A percentile compares a stretch with the other conserved stretches of the same genome.
These are phyloP conservation scores for Nitzschia palea DNA, from an alignment of 108 stramenopile species.

Conservation along the genomic window DNA sequence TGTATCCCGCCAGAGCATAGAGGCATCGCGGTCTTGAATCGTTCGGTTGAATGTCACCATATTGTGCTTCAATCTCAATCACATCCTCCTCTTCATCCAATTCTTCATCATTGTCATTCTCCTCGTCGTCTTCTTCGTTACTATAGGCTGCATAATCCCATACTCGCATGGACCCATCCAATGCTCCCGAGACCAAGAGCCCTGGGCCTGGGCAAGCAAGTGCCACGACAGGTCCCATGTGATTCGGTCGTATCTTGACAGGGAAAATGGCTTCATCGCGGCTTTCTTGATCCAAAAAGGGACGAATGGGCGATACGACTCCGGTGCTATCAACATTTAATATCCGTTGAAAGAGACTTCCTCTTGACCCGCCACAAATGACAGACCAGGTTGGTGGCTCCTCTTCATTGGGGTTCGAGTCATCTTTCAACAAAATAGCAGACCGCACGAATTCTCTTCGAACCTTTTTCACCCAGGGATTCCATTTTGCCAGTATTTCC, in stretches of 20 bases:
- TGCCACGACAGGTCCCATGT: conserved; percentile 47
- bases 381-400: conserved; percentile 30
- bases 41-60: conserved; percentile 8
- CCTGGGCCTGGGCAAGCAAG: conserved; percentile 53
- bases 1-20: conserved; percentile 75
- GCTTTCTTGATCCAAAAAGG: not conserved
- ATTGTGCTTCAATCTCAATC: conserved; percentile 17
- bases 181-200: conserved; percentile 52
- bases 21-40: conserved; percentile 36
- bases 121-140: conserved; percentile 1
- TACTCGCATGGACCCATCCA: conserved; percentile 67
- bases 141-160: conserved; percentile 32
- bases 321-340: conserved; percentile 36
- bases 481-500: conserved; percentile 40
- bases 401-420: conserved; percentile 6
- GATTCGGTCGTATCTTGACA: conserved; percentile 38
- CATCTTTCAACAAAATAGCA: conserved; percentile 38
- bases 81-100: conserved; percentile 14
- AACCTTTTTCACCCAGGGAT: conserved; percentile 31
- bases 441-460: conserved; percentile 33
- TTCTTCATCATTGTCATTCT: conserved; percentile 10
- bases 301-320: conserved; percentile 18
- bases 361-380: conserved; percentile 47
- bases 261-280: not conserved
- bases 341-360: conserved; percentile 36